Base-by-base conservation (phyloP, 108 stramenopile genomes). In the Cyclotella distinguenda region DNA sequence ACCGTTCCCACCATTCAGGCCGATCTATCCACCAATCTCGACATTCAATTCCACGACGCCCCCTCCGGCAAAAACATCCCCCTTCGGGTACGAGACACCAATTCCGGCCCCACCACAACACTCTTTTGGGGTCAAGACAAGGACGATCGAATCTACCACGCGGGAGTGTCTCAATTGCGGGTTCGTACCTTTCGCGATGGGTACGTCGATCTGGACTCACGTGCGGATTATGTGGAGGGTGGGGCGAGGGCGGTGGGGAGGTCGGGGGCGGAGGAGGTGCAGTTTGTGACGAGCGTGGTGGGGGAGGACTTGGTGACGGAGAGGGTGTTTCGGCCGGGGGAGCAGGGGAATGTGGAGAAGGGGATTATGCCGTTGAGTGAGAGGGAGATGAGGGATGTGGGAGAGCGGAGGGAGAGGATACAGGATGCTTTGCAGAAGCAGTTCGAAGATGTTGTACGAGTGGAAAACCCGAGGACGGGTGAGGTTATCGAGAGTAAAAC, bases 81-180 rank as follows among this genome's bases (percentile, higher is more conserved):
- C 11, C 44, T 69, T 4, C 72, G 55, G 10, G 66, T 70, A 25
- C 35, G 67, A 39, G 75, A 77, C 36, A 77, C 76, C 3, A 78
- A 67, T 47, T 63, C 58, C 26, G 70, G 77, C 49, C 46, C 72
- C 38, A 75, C 63, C 51, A 60, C 78, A 39, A 73, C 70, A 26
- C 30, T 82, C 4, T 93, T 84, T 63, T 93, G 88, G 91, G 91
- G 88, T 11, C 75, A 86, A 50, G 89, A 89, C 61, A 72, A 72
- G 58, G 80, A 86, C 52, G 93, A 94, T 82, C 84, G 90, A 35
- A 75, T 95, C 23, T 91, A 84, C 61, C 91, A 92, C 62, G 94
- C 94, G 3, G 94, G 94, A 21, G 90, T 91, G 8, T 70, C 77
- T 33, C 77, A 84, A 54, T 81, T 90, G 65, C 54, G 56, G 15